phyloP scores from a whole-genome alignment of 1,139 yeast species.

The Pichia sp. region DNA sequence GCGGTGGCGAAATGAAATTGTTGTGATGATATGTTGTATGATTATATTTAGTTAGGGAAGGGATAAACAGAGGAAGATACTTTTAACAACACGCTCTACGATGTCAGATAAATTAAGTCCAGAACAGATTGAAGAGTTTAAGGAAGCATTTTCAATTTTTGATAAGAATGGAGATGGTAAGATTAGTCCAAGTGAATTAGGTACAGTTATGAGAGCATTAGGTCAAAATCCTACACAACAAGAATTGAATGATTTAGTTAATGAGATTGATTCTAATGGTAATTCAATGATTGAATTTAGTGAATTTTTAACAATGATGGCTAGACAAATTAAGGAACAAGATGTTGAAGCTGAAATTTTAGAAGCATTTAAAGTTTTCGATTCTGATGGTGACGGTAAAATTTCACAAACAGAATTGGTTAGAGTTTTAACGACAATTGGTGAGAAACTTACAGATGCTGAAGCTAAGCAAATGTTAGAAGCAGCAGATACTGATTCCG shows the following conservation, averaged over 20 bases:
- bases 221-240: conserved; percentile 97
- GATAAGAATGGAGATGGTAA: conserved; percentile 96
- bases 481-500: conserved; percentile 93
- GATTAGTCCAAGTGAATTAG: conserved; percentile 91
- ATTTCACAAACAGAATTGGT: conserved; percentile 94
- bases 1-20: too few relatives aligned
- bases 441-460: conserved; percentile 90
- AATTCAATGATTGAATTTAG: conserved; percentile 94
- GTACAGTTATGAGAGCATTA: conserved; percentile 96
- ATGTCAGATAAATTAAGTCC: conserved; percentile 58
- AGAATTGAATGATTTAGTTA: conserved; percentile 92
- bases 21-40: too few relatives aligned
- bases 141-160: conserved; percentile 93
- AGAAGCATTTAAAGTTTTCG: conserved; percentile 94
- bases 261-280: conserved; percentile 92
- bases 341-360: conserved; percentile 95
- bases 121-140: conserved; percentile 93
- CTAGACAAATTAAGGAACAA: conserved; percentile 86
- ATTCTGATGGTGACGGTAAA: conserved; percentile 90
- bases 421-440: conserved; percentile 93
- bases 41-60: too few relatives aligned
- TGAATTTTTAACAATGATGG: conserved; percentile 61
- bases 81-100: too few relatives aligned
- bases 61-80: too few relatives aligned
- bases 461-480: conserved; percentile 96